phyloP scores from a whole-genome alignment of 352 stramenopile genomes.

The Globisporangium recalcitrans region DNA sequence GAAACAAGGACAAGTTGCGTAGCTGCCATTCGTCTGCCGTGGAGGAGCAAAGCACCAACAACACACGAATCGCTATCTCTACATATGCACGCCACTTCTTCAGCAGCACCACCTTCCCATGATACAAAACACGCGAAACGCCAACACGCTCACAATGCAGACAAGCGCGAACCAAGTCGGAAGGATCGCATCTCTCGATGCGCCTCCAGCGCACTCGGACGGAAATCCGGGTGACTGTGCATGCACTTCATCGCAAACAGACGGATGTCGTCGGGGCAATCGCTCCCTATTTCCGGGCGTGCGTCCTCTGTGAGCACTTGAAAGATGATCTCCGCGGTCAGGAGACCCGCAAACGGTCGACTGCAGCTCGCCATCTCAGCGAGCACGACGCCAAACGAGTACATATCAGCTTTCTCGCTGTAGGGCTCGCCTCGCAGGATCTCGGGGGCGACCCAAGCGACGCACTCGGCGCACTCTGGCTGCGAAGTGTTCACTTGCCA shows the following conservation, averaged over 20 bases:
- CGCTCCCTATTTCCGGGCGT: conserved; percentile 41
- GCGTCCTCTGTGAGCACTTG: conserved; percentile 41
- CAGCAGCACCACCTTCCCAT: not conserved
- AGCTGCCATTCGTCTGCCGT: too few species aligned
- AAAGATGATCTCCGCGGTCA: conserved; percentile 62
- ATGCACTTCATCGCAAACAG: conserved; percentile 7
- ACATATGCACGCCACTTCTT: too few species aligned
- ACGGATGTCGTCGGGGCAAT: conserved; percentile 62
- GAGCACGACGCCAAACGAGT: conserved; percentile 81
- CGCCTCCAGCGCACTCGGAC: conserved; percentile 9
- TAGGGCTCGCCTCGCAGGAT: conserved; percentile 72
- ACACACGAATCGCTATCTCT: too few species aligned
- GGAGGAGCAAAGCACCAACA: too few species aligned
- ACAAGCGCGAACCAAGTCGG: conserved; percentile 1
- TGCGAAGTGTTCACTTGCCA: conserved; percentile 70
- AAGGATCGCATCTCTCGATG: conserved; percentile 10
- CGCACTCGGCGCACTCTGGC: conserved; percentile 69
- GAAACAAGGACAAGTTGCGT: too few species aligned
- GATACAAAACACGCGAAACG: not conserved
- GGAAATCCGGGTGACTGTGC: not conserved
- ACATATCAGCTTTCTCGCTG: conserved; percentile 83
- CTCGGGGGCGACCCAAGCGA: conserved; percentile 80
- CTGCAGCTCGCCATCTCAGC: conserved; percentile 62
- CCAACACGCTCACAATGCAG: not conserved
- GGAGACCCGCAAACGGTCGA: conserved; percentile 62